Conservation (phyloP, 2,329 filamentous ascomycete genomes). For the Plectosphaerella plurivora region DNA sequence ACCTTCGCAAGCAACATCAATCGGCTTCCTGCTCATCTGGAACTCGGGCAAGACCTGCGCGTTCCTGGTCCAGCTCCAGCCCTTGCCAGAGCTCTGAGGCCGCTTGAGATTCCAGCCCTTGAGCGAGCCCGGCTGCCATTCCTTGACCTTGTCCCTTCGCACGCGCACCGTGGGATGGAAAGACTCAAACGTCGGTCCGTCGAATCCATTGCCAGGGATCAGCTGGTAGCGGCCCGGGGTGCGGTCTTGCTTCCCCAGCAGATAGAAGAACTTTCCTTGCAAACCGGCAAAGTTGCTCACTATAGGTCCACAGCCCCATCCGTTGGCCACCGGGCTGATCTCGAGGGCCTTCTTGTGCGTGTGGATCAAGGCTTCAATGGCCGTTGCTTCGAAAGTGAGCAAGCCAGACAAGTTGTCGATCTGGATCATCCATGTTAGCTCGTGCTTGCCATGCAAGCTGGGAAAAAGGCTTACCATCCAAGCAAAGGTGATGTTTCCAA, state of each 20-base stretch:
- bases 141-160: not conserved
- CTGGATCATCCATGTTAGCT: not conserved
- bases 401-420: conserved; percentile 3
- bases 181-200: conserved; percentile 3
- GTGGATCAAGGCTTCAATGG: not conserved
- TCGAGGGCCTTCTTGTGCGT: conserved; percentile 1
- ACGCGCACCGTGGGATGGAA: conserved; percentile 8
- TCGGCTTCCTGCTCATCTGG: not conserved
- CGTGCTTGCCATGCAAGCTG: not conserved
- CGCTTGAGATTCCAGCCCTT: not conserved
- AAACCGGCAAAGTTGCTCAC: conserved; percentile 3
- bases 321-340: not conserved
- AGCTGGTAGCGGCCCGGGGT: conserved; percentile 8
- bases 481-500: conserved; percentile 10
- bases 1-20: not conserved
- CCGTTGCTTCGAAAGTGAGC: not conserved
- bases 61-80: conserved; percentile 4
- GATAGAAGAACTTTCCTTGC: not conserved
- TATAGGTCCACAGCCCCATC: conserved; percentile 6
- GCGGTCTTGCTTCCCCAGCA: conserved; percentile 1
- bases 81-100: not conserved
- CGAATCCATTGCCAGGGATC: not conserved
- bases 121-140: not conserved
- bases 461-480: conserved; percentile 10
- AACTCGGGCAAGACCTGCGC: conserved; percentile 5